Percentiles rank a stretch among this genome's conserved stretches.
Evolutionary conservation across 306 rosid species (phyloP).

Genomic region (Carpinus viminea): DNA sequence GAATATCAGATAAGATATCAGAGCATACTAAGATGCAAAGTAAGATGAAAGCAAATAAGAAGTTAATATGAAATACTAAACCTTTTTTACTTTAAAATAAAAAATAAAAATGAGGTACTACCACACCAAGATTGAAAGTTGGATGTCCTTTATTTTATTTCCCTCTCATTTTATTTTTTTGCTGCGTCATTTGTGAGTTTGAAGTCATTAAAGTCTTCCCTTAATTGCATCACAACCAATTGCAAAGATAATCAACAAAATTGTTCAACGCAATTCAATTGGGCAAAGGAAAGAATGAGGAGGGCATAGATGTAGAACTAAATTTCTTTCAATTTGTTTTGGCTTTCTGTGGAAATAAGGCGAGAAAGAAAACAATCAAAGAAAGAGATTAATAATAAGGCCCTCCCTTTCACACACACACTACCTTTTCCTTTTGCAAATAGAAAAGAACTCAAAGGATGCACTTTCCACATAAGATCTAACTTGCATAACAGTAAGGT

Average conservation of each 20-base stretch:
- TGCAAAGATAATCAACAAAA: background rate
- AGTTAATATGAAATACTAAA: background rate
- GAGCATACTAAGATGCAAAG: conserved; percentile 14
- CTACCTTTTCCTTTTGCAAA: background rate
- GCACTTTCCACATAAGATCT: background rate
- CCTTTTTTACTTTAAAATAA: background rate
- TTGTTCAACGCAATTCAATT: background rate
- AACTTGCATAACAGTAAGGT: background rate
- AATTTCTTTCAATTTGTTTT: background rate
- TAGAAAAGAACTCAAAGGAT: background rate
- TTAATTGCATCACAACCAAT: background rate
- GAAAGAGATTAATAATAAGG: no score
- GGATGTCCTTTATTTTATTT: background rate
- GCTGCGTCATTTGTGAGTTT: background rate
- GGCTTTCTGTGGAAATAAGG: background rate
- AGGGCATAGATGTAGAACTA: background rate
- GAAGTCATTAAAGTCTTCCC: background rate
- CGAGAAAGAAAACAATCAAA: background rate
- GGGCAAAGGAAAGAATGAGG: background rate
- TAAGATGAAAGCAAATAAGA: background rate
- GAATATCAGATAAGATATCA: conserved; percentile 34
- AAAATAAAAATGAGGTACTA: no score
- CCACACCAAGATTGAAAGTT: background rate
- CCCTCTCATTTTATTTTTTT: background rate
- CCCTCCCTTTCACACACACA: background rate